Conservation (phyloP, 2,329 filamentous ascomycete genomes). For the Aspergillus ibericus region DNA sequence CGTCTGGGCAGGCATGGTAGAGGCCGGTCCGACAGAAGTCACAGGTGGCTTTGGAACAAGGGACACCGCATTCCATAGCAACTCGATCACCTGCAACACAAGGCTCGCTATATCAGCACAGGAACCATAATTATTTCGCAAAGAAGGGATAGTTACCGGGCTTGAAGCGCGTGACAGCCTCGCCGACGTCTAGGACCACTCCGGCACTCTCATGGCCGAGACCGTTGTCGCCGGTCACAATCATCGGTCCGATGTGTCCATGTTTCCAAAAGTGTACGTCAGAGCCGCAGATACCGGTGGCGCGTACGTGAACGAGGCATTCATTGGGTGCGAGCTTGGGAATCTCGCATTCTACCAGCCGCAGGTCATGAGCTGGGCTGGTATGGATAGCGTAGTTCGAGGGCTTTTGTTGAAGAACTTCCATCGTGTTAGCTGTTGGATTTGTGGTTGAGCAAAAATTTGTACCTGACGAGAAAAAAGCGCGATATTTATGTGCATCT, state of each 20-base stretch:
- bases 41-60: constrained; percentile 20
- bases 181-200: constrained; percentile 16
- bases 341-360: constrained; percentile 19
- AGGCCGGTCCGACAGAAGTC: constrained; percentile 19
- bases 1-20: constrained; percentile 21
- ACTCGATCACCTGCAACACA: constrained; percentile 16
- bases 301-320: constrained; percentile 19
- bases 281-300: constrained; percentile 21
- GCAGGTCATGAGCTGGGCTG: constrained; percentile 18
- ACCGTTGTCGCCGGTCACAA: constrained; percentile 22
- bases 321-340: constrained; percentile 13
- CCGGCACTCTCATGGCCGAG: constrained; percentile 23
- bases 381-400: constrained; percentile 21
- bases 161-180: constrained; percentile 18
- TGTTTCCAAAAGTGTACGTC: constrained; percentile 25
- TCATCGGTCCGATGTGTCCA: constrained; percentile 18
- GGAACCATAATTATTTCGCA: neutral
- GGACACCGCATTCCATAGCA: constrained; percentile 20
- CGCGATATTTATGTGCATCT: neutral
- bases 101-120: neutral
- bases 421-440: constrained; percentile 9
- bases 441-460: neutral
- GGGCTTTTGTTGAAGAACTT: constrained; percentile 15
- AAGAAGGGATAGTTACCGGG: constrained; percentile 7
- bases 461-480: neutral